Evolutionary conservation across 495 filamentous ascomycete genomes (phyloP), one percentile per base, ranked within the genome.

Genomic region (Penicillium subrubescens): DNA sequence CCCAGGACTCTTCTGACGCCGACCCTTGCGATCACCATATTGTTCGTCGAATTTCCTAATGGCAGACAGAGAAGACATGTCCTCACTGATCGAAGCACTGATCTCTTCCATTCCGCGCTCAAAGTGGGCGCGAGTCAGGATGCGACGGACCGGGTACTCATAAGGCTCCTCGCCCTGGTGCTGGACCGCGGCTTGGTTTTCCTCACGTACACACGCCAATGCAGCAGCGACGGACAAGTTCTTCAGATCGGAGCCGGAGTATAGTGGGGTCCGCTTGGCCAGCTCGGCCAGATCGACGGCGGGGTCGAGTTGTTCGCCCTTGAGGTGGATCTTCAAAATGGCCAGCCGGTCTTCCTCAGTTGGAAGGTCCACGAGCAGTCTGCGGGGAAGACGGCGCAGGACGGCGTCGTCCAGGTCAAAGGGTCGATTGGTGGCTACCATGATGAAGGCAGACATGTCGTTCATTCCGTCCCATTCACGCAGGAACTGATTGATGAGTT

Each of bases 391-490:
- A 33, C 83, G 78, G 35, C 95, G 84, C 23, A 99, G 86, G 23
- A 97, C 92, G 2, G 95, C 95, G 68, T 99, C 95, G 69, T 99
- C 95, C 2, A 99, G 85, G 69, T 98, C 94, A 62, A 97, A 97
- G 0, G 94, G 94, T 15, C 94, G 82, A 72, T 98, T 98, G 14
- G 93, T 97, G n/a, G 95, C 95, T 0, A 98, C 93, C 96, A 99
- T 97, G 74, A 99, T 96, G 76, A 99, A 98, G 2, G 94, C 92
- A 8, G 89, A 90, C 52, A 88, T 82, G 65, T 92, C 89, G 44
- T 87, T 90, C 85, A 99, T 89, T 17, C 96, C 95, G 68, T 97
- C 95, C 95, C 95, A 99, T 75, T 98, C 95, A n/a, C 92, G 87
- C 39, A 99, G 79, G 74, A 98, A 99, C 74, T 98, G 94, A 65